phyloP scores from a whole-genome alignment of 2,329 filamentous ascomycete species.

The Penicillium digitatum region DNA sequence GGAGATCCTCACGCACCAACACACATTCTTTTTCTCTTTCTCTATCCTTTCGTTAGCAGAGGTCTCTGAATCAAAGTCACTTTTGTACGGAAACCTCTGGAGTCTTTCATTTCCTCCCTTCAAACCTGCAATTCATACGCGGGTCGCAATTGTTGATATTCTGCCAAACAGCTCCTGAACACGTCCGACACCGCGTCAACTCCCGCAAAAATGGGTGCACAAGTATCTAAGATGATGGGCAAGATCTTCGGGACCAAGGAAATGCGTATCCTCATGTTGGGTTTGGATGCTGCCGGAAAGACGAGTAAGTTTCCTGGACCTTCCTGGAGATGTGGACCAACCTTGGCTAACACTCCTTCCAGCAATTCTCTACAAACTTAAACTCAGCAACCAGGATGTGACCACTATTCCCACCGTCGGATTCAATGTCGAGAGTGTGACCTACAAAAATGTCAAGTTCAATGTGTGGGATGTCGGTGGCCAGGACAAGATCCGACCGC shows the following conservation, averaged over 20 bases:
- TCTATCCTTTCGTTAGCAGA: slow-evolving; percentile 4
- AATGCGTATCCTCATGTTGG: slow-evolving; percentile 97
- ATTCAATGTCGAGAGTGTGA: slow-evolving; percentile 98
- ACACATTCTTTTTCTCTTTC: slow-evolving; percentile 14
- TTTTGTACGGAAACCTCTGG: neutral
- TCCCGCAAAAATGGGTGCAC: slow-evolving; percentile 71
- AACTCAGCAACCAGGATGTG: slow-evolving; percentile 87
- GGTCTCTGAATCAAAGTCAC: neutral
- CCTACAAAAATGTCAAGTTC: slow-evolving; percentile 99
- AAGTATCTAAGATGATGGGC: slow-evolving; percentile 93
- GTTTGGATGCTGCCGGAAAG: slow-evolving; percentile 96
- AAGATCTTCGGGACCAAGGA: slow-evolving; percentile 99
- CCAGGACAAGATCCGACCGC: slow-evolving; percentile 95
- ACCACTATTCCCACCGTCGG: slow-evolving; percentile 98
- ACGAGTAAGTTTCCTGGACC: slow-evolving; percentile 56
- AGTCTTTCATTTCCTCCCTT: neutral
- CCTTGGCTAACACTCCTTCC: slow-evolving; percentile 2
- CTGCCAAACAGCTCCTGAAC: slow-evolving; percentile 5
- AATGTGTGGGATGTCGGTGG: slow-evolving; percentile 99
- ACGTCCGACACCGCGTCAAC: slow-evolving; percentile 5
- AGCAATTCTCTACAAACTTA: slow-evolving; percentile 96
- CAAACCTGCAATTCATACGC: slow-evolving; percentile 1
- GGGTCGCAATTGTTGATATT: slow-evolving; percentile 7
- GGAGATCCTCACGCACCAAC: slow-evolving; percentile 6
- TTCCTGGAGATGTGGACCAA: neutral